A percentile compares a stretch with the other conserved stretches of the same genome.
Conservation (phyloP, 495 filamentous ascomycete species). For the Aspergillus conjunctus region DNA sequence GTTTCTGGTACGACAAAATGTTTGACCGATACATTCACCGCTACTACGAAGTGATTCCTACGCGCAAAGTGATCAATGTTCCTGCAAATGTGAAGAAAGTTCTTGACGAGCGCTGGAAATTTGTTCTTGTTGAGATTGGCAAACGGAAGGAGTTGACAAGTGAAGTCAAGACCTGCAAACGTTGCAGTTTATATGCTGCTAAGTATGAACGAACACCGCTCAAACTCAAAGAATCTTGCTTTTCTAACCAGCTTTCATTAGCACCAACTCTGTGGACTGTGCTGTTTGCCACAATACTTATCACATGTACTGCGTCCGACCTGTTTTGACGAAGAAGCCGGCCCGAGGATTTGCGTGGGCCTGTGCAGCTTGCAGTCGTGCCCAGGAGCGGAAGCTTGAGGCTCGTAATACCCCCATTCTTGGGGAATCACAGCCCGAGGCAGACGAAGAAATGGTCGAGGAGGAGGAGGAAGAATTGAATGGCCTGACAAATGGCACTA, state of each 20-base stretch:
- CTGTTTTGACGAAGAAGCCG: conserved; percentile 91
- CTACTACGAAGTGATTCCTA: conserved; percentile 94
- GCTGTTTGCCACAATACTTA: conserved; percentile 93
- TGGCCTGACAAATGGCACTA: conserved; percentile 48
- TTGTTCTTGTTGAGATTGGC: conserved; percentile 86
- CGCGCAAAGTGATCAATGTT: conserved; percentile 91
- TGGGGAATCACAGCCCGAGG: conserved; percentile 57
- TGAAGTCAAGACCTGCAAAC: conserved; percentile 94
- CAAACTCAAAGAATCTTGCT: background rate
- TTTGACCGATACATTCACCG: conserved; percentile 98
- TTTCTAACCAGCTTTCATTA: conserved; percentile 34
- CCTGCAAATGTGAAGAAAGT: conserved; percentile 91
- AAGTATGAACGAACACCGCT: conserved; percentile 55
- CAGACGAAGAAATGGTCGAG: conserved; percentile 74
- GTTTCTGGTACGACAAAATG: conserved; percentile 96
- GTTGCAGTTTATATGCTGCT: conserved; percentile 85
- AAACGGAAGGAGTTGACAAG: conserved; percentile 94
- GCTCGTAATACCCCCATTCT: conserved; percentile 80
- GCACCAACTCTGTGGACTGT: conserved; percentile 94
- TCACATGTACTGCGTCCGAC: conserved; percentile 97
- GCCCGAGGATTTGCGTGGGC: conserved; percentile 98
- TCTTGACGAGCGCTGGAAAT: conserved; percentile 93
- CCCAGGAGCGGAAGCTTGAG: conserved; percentile 89
- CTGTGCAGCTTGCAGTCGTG: conserved; percentile 91
- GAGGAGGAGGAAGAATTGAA: conserved; percentile 73